Evolutionary conservation across 2,329 filamentous ascomycete genomes (phyloP), one percentile per base, ranked within the genome.

Genomic region (Colletotrichum sp.): DNA sequence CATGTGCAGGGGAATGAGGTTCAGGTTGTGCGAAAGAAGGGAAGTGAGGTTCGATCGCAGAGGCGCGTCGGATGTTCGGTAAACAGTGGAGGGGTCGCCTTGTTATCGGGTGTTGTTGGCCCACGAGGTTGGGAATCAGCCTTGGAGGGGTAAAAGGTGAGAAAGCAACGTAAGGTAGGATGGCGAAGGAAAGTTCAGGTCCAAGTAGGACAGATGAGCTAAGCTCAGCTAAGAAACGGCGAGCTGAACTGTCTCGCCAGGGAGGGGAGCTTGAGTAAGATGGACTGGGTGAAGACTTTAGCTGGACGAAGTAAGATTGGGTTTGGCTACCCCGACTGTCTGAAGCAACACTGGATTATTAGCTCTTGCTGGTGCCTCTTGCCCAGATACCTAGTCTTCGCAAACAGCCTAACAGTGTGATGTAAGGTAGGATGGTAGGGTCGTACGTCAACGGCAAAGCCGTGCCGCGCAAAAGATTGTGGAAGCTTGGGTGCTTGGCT

Each of bases 1-100:
- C 90, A 92, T 92, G 80, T 78, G 63, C 52, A 49, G 49, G 62
- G 55, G 32, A 69, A 39, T 28, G 30, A 57, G 52, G 49, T 49
- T 26, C 16, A 30, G 34, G 34, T 36, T 28, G 34, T 49, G 21
- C 28, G 49, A 69, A 76, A 59, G 70, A 69, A 32, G 55, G 34
- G 39, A 63, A 65, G 70, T 65, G 59, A 69, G 69, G 28, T 64
- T 32, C 44, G 69, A 59, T 49, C 71, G 26, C 73, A 36, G 32
- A 36, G 63, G 36, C 44, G 70, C 73, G 69, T 65, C 39, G 32
- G 32, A 36, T 36, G 59, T 59, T 76, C 44, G 44, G 65, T 21
- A 59, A 69, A 28, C 57, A 55, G 32, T 21, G 32, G 49, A 62
- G 69, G 69, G 24, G 69, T 72, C 13, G 59, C 12, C 7, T 24